Evolutionary conservation across 441 rosid species (phyloP).

Genomic region (Bruguiera hainesii): DNA sequence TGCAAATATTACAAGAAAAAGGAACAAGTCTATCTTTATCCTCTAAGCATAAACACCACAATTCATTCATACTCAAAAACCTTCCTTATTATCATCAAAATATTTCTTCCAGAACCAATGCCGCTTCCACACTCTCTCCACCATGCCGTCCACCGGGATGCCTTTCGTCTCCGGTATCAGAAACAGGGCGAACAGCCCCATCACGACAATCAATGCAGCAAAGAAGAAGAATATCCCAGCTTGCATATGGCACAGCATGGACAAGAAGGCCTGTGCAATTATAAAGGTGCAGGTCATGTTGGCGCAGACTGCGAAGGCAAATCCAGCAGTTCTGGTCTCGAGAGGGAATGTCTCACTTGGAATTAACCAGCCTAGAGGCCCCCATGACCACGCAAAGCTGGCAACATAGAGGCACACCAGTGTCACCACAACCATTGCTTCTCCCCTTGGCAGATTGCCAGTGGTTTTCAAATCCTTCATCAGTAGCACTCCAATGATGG

Average conservation of each 20-base stretch:
- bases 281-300: conserved; percentile 42
- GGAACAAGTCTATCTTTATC: no score
- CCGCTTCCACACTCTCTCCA: conserved; percentile 40
- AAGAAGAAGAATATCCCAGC: conserved; percentile 54
- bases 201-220: conserved; percentile 36
- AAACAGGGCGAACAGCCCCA: conserved; percentile 35
- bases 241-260: conserved; percentile 43
- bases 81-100: conserved; percentile 17
- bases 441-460: conserved; percentile 15
- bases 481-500: conserved; percentile 38
- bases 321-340: conserved; percentile 34
- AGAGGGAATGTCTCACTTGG: conserved; percentile 52
- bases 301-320: conserved; percentile 39
- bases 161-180: conserved; percentile 52
- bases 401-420: conserved; percentile 32
- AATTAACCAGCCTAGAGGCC: conserved; percentile 48
- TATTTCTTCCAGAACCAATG: conserved; percentile 48
- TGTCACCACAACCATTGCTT: conserved; percentile 31
- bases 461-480: conserved; percentile 25
- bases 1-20: no score
- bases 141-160: conserved; percentile 35
- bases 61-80: no score
- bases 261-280: conserved; percentile 47
- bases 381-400: conserved; percentile 55
- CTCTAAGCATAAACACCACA: no score